A percentile compares a stretch with the other conserved stretches of the same genome.
phyloP scores from a whole-genome alignment of 805 yeast genomes.

The Hanseniaspora pseudoguilliermondii region DNA sequence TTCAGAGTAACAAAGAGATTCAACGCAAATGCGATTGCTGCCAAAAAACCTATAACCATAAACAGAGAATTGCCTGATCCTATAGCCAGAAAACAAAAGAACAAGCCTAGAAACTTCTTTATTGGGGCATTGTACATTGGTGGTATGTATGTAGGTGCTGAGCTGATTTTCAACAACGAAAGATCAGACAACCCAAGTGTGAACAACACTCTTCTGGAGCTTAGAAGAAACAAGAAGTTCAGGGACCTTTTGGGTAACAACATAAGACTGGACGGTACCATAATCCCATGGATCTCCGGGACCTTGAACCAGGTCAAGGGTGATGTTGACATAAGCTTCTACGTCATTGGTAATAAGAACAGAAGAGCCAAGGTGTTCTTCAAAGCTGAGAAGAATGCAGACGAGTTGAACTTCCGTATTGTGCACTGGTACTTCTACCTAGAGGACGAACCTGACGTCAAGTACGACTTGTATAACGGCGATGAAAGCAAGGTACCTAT shows the following conservation, averaged over 20 bases:
- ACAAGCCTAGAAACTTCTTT: conserved; percentile 35
- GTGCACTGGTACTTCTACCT: conserved; percentile 50
- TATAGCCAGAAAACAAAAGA: conserved; percentile 17
- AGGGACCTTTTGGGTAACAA: conserved; percentile 56
- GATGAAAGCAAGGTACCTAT: background rate
- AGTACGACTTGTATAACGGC: background rate
- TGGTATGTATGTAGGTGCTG: conserved; percentile 42
- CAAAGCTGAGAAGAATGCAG: conserved; percentile 56
- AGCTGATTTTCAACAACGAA: conserved; percentile 81
- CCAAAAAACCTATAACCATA: conserved; percentile 42
- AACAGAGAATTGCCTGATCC: conserved; percentile 80
- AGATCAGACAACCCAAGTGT: conserved; percentile 82
- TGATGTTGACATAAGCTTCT: conserved; percentile 56
- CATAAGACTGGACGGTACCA: conserved; percentile 50
- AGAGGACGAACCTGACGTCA: conserved; percentile 27
- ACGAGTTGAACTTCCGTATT: conserved; percentile 44
- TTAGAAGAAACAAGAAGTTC: conserved; percentile 62
- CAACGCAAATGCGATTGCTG: background rate
- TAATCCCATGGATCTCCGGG: conserved; percentile 86
- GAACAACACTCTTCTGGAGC: conserved; percentile 69
- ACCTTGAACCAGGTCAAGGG: conserved; percentile 74
- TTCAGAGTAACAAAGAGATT: background rate
- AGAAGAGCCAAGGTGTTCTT: conserved; percentile 44
- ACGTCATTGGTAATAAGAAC: conserved; percentile 53
- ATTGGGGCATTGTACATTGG: conserved; percentile 40